Base-by-base conservation (phyloP, 805 yeast genomes). In the Wickerhamiella galacta region DNA sequence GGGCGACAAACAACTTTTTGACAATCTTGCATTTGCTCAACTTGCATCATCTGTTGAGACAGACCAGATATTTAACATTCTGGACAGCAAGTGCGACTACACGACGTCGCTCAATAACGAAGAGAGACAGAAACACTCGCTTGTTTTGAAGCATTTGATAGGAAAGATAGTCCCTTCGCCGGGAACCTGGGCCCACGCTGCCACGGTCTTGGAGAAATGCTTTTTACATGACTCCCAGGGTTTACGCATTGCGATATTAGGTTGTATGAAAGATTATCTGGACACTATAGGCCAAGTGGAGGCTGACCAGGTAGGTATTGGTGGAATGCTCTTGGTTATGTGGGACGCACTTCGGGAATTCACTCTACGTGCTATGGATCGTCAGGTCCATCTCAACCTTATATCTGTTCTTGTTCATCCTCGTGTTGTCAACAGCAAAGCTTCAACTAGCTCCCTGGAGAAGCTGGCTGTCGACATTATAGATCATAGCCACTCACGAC, bases 341-440 rank as follows among this genome's bases (percentile, higher is more conserved):
- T 80, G 93, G 90, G 55, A 53, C 3, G 64, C 61, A 16, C 46
- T 81, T 16, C 61, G 62, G 12, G 60, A 64, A 1, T 74, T 72
- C 8, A 58, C 92, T 30, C 55, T 82, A 24, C 66, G 74, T 19
- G 56, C 79, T 25, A 66, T 68, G 28, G 90, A 81, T 40, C 68
- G 71, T 32, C 62, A 61, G 10, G 58, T 80, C 30, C 94, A 83
- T 43, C 47, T 67, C 10, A 37, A 46, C 0, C 58, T 77, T 19
- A 70, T 82, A 16, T 55, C 64, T n/a, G 47, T 71, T 0, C 28
- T 68, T 33, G 56, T 66, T 40, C 51, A 58, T 26, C 45, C 36
- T 5, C 42, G 43, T 7, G 60, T 75, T 0, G 43, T 53, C 1
- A 42, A 45, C 1, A 51, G 50, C 38, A 49, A 43, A 10, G 40